Evolutionary conservation across 2,329 filamentous ascomycete genomes (phyloP).

Genomic region (Aspergillus phoenicis): DNA sequence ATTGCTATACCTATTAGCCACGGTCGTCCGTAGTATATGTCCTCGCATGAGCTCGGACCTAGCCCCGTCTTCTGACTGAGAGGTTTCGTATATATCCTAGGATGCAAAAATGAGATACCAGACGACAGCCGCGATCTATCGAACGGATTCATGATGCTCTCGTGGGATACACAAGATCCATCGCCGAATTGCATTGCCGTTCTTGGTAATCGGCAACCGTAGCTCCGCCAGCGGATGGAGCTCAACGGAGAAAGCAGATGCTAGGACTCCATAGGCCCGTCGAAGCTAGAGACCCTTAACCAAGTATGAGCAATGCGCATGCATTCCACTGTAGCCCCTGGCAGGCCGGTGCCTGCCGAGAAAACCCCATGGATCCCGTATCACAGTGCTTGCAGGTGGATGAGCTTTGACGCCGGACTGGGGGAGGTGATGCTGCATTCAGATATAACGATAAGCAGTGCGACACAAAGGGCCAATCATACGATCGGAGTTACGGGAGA

Average conservation of each 20-base stretch:
- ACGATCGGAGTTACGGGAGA: conserved; percentile 2
- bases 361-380: background rate
- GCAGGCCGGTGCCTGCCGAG: conserved; percentile 4
- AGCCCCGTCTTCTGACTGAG: background rate
- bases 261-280: background rate
- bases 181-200: background rate
- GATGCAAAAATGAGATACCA: background rate
- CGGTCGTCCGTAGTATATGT: background rate
- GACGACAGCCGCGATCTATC: too few relatives aligned
- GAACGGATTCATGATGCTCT: background rate
- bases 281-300: background rate
- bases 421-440: conserved; percentile 1
- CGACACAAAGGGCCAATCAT: conserved; percentile 11
- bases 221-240: background rate
- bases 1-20: background rate
- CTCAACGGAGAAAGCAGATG: background rate
- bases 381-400: background rate
- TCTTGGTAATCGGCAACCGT: background rate
- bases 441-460: conserved; percentile 17
- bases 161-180: background rate
- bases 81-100: background rate
- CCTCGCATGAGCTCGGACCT: background rate
- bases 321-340: conserved; percentile 1
- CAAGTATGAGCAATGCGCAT: background rate
- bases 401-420: background rate